Percentiles rank a stretch among this genome's conserved stretches.
These are phyloP conservation scores for Monosporascus sp. DNA, from an alignment of 2,329 filamentous ascomycete species.

Conservation along the genomic window DNA sequence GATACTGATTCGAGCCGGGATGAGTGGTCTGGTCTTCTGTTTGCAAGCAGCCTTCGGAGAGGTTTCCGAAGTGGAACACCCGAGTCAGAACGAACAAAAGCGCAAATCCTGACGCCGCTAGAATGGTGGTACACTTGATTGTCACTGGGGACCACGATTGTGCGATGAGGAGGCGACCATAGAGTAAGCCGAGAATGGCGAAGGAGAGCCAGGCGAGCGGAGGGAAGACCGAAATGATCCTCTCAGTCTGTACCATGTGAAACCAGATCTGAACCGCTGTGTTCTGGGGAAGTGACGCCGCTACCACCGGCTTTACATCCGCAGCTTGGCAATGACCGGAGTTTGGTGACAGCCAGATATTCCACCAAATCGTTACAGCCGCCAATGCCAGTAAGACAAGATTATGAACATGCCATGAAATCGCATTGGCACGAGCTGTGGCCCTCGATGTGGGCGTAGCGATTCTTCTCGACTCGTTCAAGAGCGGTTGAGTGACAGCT, in stretches of 20 bases:
- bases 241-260: slow-evolving; percentile 23
- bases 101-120: slow-evolving; percentile 25
- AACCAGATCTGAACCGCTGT: slow-evolving; percentile 35
- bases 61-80: slow-evolving; percentile 35
- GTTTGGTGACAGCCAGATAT: slow-evolving; percentile 38
- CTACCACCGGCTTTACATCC: slow-evolving; percentile 1
- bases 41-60: slow-evolving; percentile 37
- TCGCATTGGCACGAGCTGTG: slow-evolving; percentile 14
- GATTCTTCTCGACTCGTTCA: slow-evolving; percentile 1
- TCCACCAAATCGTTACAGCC: slow-evolving; percentile 38
- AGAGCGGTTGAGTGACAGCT: too few relatives aligned
- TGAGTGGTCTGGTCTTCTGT: slow-evolving; percentile 30
- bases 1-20: slow-evolving; percentile 33
- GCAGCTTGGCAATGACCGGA: slow-evolving; percentile 29
- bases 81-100: slow-evolving; percentile 36
- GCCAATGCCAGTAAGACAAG: slow-evolving; percentile 26
- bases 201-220: slow-evolving; percentile 43
- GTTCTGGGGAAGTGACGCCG: slow-evolving; percentile 5
- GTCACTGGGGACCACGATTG: slow-evolving; percentile 7
- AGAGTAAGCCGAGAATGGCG: slow-evolving; percentile 37
- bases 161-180: slow-evolving; percentile 32
- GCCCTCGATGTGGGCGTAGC: slow-evolving; percentile 10
- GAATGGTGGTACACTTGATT: slow-evolving; percentile 22
- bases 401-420: slow-evolving; percentile 39
- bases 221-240: slow-evolving; percentile 35